These are phyloP conservation scores for Cladorrhinum sp. DNA, from an alignment of 2,329 filamentous ascomycete species.

Conservation along the genomic window DNA sequence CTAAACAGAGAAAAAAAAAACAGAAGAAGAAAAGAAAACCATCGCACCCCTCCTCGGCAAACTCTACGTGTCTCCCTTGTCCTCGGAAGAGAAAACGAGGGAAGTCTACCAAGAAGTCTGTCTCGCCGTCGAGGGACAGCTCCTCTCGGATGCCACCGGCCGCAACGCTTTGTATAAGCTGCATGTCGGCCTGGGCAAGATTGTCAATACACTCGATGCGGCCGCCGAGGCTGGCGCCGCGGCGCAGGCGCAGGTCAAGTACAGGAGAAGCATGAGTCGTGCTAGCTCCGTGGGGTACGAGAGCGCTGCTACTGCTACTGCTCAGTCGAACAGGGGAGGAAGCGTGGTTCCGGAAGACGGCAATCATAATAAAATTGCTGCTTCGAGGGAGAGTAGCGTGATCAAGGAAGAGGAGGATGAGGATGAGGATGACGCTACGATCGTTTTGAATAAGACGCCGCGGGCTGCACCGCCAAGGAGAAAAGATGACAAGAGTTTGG, in stretches of 20 bases:
- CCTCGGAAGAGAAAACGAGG: conserved; percentile 56
- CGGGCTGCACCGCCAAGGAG: background rate
- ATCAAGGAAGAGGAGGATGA: conserved; percentile 10
- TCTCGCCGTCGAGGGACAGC: conserved; percentile 60
- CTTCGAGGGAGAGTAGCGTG: background rate
- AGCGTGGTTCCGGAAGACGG: background rate
- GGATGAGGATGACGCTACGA: conserved; percentile 4
- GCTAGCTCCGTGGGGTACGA: conserved; percentile 41
- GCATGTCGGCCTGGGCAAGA: conserved; percentile 64
- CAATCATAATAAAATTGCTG: background rate
- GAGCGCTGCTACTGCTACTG: background rate
- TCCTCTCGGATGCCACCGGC: conserved; percentile 58
- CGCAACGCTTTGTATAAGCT: conserved; percentile 66
- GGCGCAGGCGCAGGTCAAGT: conserved; percentile 9
- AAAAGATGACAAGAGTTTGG: conserved; percentile 7
- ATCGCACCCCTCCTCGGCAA: conserved; percentile 77
- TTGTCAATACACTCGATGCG: conserved; percentile 56
- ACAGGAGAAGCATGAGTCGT: conserved; percentile 40
- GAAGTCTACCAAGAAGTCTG: conserved; percentile 56
- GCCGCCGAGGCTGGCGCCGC: conserved; percentile 32
- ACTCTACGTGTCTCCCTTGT: conserved; percentile 70
- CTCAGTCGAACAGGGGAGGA: background rate
- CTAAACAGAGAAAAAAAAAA: conserved; percentile 19
- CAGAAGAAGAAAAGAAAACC: conserved; percentile 83
- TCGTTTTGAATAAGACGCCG: conserved; percentile 1